A percentile compares a stretch with the other conserved stretches of the same genome.
phyloP scores from a whole-genome alignment of 1,139 yeast genomes.

The Geotrichum aggregatum region DNA sequence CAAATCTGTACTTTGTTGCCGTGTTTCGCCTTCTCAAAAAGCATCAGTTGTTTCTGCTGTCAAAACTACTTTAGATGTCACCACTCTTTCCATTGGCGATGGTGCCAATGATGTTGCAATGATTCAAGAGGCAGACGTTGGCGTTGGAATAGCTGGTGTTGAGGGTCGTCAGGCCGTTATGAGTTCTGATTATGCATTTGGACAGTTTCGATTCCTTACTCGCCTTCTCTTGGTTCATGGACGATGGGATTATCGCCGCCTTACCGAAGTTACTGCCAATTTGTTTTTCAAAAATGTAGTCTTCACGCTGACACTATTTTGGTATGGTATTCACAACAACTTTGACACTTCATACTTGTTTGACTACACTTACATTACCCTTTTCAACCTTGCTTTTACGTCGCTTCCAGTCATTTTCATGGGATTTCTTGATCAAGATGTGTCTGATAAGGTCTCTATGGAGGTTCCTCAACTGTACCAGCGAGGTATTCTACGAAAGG shows the following conservation, averaged over 20 bases:
- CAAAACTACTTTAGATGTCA: slow-evolving; percentile 70
- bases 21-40: slow-evolving; percentile 96
- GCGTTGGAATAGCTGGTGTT: slow-evolving; percentile 97
- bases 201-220: slow-evolving; percentile 82
- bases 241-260: slow-evolving; percentile 88
- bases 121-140: slow-evolving; percentile 98
- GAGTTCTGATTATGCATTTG: slow-evolving; percentile 96
- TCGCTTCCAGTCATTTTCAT: slow-evolving; percentile 87
- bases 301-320: slow-evolving; percentile 80
- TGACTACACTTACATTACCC: slow-evolving; percentile 88
- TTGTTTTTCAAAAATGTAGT: slow-evolving; percentile 90
- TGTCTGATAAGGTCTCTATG: slow-evolving; percentile 70
- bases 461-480: slow-evolving; percentile 88
- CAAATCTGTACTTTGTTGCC: slow-evolving; percentile 88
- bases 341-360: slow-evolving; percentile 90
- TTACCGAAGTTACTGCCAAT: slow-evolving; percentile 91
- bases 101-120: slow-evolving; percentile 98
- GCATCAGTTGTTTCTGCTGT: slow-evolving; percentile 94
- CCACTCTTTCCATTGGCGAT: slow-evolving; percentile 94
- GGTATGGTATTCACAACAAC: slow-evolving; percentile 83
- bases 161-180: slow-evolving; percentile 98
- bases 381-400: slow-evolving; percentile 91
- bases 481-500: slow-evolving; percentile 75
- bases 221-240: slow-evolving; percentile 86
- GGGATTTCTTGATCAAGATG: slow-evolving; percentile 93